Percentiles rank a stretch among this genome's conserved stretches.
These are phyloP conservation scores for Guillardia theta DNA, from an alignment of 78 protist genomes.

Conservation along the genomic window DNA sequence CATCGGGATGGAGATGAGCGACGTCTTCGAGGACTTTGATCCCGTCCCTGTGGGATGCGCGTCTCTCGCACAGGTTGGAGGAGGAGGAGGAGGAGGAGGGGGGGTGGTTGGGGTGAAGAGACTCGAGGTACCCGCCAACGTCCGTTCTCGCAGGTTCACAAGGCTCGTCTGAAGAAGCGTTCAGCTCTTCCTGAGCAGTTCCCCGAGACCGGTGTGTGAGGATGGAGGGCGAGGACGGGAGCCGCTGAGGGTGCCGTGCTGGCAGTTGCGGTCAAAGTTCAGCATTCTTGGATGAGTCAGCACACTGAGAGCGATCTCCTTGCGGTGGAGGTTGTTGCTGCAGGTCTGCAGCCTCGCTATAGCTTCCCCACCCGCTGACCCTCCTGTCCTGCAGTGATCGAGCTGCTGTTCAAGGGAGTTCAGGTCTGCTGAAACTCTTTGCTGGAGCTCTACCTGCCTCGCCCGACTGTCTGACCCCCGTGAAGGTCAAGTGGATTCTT, in stretches of 20 bases:
- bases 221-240: not conserved
- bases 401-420: too few relatives aligned
- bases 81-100: too few relatives aligned
- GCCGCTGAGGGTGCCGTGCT: not conserved
- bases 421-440: too few relatives aligned
- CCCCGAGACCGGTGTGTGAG: not conserved
- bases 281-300: not conserved
- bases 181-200: not conserved
- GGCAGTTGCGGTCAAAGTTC: not conserved
- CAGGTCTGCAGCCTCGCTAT: not conserved
- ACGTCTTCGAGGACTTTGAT: not conserved
- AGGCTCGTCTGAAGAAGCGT: not conserved
- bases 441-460: too few relatives aligned
- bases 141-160: not conserved
- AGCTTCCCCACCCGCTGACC: too few relatives aligned
- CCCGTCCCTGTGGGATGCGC: constrained; percentile 11
- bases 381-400: too few relatives aligned
- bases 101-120: too few relatives aligned
- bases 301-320: not conserved
- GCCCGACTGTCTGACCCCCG: too few relatives aligned
- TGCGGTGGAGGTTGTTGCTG: not conserved
- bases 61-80: not conserved
- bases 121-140: not conserved
- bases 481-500: not conserved
- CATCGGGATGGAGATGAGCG: not conserved